phyloP scores from a whole-genome alignment of 768 basidiomycete genomes.

The Lentinus brumalis region DNA sequence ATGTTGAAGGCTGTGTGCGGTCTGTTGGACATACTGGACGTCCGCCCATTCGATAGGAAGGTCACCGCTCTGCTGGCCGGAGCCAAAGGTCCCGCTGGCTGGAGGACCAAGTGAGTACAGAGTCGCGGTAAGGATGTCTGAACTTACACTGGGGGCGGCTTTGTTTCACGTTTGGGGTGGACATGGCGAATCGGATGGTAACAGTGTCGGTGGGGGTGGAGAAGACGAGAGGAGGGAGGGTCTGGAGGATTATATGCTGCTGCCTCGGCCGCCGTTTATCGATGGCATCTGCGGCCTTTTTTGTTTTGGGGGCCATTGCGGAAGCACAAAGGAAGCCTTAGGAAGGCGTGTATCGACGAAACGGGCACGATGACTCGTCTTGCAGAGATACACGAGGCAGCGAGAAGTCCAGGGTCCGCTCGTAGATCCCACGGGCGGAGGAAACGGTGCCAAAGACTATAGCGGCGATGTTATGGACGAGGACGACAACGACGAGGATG shows the following conservation, averaged over 20 bases:
- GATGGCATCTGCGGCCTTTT: not conserved
- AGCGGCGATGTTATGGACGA: too few relatives aligned
- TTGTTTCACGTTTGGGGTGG: not conserved
- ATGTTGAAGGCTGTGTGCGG: too few relatives aligned
- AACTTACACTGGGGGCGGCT: not conserved
- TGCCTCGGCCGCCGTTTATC: not conserved
- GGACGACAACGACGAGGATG: too few relatives aligned
- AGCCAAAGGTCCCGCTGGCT: too few relatives aligned
- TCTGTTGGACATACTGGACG: too few relatives aligned
- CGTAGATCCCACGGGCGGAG: too few relatives aligned
- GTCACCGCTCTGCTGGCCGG: too few relatives aligned
- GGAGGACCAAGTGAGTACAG: too few relatives aligned
- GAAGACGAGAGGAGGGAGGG: slow-evolving; percentile 1
- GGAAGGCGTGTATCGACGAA: not conserved
- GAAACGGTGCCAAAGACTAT: too few relatives aligned
- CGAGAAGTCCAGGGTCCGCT: not conserved
- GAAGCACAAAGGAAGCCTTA: not conserved
- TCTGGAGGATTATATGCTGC: slow-evolving; percentile 4
- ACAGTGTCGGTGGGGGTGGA: not conserved
- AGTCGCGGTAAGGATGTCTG: too few relatives aligned
- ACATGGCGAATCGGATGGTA: not conserved
- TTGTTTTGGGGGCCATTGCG: not conserved
- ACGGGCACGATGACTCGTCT: not conserved
- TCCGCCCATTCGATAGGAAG: too few relatives aligned
- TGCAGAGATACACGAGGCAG: not conserved